phyloP scores from a whole-genome alignment of 345 rosid species.

The Salix purpurea region DNA sequence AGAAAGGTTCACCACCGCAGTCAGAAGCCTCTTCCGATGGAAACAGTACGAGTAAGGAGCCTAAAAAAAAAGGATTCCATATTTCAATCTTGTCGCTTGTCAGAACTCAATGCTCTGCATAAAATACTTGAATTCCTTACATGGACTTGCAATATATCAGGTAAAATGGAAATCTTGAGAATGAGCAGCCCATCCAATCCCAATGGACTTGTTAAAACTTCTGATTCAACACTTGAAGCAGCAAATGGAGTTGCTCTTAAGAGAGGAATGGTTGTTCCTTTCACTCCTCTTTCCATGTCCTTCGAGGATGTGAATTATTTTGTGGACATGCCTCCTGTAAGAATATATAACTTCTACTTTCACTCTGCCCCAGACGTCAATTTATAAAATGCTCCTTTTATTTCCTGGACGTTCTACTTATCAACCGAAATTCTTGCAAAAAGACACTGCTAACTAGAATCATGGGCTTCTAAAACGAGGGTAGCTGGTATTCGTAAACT shows the following conservation, averaged over 20 bases:
- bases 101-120: neutral
- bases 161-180: conserved; percentile 35
- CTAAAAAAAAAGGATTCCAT: neutral
- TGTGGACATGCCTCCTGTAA: conserved; percentile 82
- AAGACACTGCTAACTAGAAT: too few relatives aligned
- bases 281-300: conserved; percentile 76
- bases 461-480: too few relatives aligned
- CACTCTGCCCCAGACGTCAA: neutral
- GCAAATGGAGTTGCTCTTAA: conserved; percentile 30
- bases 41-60: conserved; percentile 46
- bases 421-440: neutral
- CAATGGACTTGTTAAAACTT: conserved; percentile 19
- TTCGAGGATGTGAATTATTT: conserved; percentile 58
- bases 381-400: neutral
- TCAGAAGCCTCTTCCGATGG: conserved; percentile 39
- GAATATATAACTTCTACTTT: conserved; percentile 5
- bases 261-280: conserved; percentile 82
- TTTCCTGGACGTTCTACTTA: neutral
- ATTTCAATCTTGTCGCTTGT: neutral
- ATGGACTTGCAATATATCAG: conserved; percentile 26
- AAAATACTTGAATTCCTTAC: neutral
- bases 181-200: conserved; percentile 20
- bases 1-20: conserved; percentile 22
- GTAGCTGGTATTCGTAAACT: neutral
- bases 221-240: conserved; percentile 22